Evolutionary conservation across 192 early-diverging fungal genomes (phyloP), one percentile per base, ranked within the genome.

Genomic region (Coemansia sp.): DNA sequence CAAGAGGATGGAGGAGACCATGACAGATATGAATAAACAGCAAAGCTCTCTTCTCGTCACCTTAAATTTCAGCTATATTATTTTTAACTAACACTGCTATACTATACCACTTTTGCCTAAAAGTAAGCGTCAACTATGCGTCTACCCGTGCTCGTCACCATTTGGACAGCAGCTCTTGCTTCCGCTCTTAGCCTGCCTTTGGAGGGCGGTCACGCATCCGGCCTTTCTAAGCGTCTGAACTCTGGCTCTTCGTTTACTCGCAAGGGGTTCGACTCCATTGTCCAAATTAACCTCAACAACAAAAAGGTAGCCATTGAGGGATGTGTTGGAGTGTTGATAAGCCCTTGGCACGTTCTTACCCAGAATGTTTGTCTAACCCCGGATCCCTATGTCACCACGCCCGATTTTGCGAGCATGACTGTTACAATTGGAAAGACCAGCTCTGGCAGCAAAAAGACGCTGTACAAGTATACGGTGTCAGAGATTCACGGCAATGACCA

Each of bases 301-400:
- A 46, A 44, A 29, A 50, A 33, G 3, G 16, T 20, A 5, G 39
- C 27, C 12, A 63, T 71, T 24, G 15, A 71, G 6, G 69, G 69
- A 24, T 71, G 69, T 29, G 63, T 62, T 6, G 69, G 69, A 36
- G 69, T 71, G 12, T 50, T 71, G 8, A 71, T 71, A 41, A 62
- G 62, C 7, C 62, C 69, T 7, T 64, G 63, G 33, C 63, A 41
- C 39, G 61, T 71, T 33, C 69, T 71, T n/a, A 71, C 69, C 0
- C 57, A 60, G 18, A 34, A 34, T 18, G 57, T 33, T 33, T 60
- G 57, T 16, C 11, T 60, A 7, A 31, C 36, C 10, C 61, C 62
- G 3, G 57, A 34, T 5, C 63, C 62, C 8, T 10, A 55, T 1
- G 39, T 6, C 46, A 40, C 15, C 15, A 33, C 41, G 36, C 15